These are phyloP conservation scores for Rhizomucor miehei DNA, from an alignment of 371 early-diverging fungal species.

Conservation along the genomic window DNA sequence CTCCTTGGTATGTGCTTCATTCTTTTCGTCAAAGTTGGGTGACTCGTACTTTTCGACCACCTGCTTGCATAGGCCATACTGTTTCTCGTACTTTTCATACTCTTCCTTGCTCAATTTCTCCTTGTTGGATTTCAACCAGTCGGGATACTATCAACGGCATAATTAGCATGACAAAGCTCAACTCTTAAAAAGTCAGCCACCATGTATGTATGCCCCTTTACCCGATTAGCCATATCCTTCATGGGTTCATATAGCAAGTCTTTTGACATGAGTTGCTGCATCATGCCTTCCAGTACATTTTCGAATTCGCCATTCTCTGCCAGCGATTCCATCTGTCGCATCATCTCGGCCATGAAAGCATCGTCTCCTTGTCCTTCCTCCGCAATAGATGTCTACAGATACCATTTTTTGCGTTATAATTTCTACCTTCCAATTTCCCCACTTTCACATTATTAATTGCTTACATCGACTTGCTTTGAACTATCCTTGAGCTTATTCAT, in stretches of 20 bases:
- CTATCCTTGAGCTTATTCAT: constrained; percentile 85
- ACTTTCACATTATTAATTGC: constrained; percentile 5
- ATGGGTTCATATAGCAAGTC: constrained; percentile 93
- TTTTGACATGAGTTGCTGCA: constrained; percentile 88
- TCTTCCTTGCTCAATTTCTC: constrained; percentile 63
- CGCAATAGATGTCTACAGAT: constrained; percentile 65
- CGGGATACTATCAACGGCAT: constrained; percentile 66
- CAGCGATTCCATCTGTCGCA: constrained; percentile 86
- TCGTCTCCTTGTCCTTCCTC: constrained; percentile 56
- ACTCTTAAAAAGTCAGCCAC: too few species aligned
- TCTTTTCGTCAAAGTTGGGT: constrained; percentile 61
- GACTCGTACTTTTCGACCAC: constrained; percentile 78
- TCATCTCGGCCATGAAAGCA: constrained; percentile 82
- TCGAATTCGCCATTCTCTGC: constrained; percentile 82
- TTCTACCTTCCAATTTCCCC: background rate
- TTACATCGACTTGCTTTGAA: constrained; percentile 78
- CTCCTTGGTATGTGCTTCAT: constrained; percentile 61
- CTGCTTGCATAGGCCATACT: constrained; percentile 67
- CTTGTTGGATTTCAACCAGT: constrained; percentile 78
- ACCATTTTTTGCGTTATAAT: background rate
- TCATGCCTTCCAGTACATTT: constrained; percentile 81
- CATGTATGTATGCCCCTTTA: too few species aligned
- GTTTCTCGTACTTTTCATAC: constrained; percentile 70
- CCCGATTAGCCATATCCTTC: constrained; percentile 78
- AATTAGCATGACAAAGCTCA: constrained; percentile 4